phyloP scores from a whole-genome alignment of 352 stramenopile genomes.

The Phytophthora ohioensis region DNA sequence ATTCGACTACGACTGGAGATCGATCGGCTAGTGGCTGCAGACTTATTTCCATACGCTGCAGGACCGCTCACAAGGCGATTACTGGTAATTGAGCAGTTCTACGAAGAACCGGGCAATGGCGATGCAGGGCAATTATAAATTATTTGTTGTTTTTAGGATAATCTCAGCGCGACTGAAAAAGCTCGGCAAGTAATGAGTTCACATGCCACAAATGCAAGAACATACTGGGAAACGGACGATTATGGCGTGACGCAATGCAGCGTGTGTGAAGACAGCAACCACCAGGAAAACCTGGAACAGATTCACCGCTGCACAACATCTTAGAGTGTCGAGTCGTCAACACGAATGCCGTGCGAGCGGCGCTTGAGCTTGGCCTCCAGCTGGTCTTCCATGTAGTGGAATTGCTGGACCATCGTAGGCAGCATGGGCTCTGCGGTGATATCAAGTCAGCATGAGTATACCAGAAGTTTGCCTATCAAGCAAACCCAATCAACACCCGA shows the following conservation, averaged over 20 bases:
- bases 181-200: constrained; percentile 3
- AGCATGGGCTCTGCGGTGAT: constrained; percentile 69
- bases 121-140: constrained; percentile 48
- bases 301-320: constrained; percentile 2
- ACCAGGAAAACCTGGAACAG: constrained; percentile 10
- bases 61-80: constrained; percentile 57
- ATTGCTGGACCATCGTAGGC: constrained; percentile 80
- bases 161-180: constrained; percentile 14
- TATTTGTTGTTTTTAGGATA: constrained; percentile 45
- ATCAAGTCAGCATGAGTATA: constrained; percentile 15
- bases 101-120: constrained; percentile 39
- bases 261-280: not conserved
- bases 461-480: not conserved
- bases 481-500: constrained; percentile 1
- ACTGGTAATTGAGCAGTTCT: constrained; percentile 57
- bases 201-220: constrained; percentile 37
- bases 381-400: constrained; percentile 83
- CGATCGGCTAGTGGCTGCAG: constrained; percentile 47
- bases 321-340: constrained; percentile 51
- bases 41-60: constrained; percentile 67
- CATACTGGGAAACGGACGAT: constrained; percentile 25
- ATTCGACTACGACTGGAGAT: constrained; percentile 76
- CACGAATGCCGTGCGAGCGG: constrained; percentile 52
- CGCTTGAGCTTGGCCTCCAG: constrained; percentile 70
- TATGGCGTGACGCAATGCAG: not conserved